Evolutionary conservation across 1,139 yeast species (phyloP).

Genomic region (Zhuliangozyma parablackwelliae): DNA sequence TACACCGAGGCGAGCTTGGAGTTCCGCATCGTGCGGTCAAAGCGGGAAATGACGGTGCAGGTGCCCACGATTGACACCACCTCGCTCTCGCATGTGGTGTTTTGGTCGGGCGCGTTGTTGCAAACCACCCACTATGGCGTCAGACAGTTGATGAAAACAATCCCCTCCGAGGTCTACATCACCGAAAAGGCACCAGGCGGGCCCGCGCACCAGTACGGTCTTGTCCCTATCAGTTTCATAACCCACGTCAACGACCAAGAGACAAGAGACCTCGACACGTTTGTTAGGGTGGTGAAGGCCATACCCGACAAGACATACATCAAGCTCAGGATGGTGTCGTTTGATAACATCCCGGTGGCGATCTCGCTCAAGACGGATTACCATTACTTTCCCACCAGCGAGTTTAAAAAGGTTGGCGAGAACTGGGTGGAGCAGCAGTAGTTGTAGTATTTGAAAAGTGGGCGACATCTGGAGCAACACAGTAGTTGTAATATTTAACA

Average conservation of each 20-base stretch:
- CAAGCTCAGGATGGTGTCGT: constrained; percentile 74
- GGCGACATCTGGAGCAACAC: background rate
- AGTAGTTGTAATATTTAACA: too few species aligned
- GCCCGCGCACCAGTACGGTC: constrained; percentile 82
- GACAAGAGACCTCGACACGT: constrained; percentile 65
- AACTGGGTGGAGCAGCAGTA: constrained; percentile 49
- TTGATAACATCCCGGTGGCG: constrained; percentile 82
- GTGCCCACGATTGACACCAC: constrained; percentile 63
- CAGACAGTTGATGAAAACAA: constrained; percentile 64
- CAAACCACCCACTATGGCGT: constrained; percentile 51
- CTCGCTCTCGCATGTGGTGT: constrained; percentile 55
- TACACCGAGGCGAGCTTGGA: constrained; percentile 40
- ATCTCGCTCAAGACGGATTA: constrained; percentile 82
- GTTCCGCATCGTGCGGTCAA: constrained; percentile 62
- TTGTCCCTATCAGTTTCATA: constrained; percentile 74
- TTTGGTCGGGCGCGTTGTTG: constrained; percentile 77
- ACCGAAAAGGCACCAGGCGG: constrained; percentile 72
- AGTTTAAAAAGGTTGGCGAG: constrained; percentile 45
- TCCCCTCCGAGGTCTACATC: constrained; percentile 82
- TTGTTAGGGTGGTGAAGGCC: constrained; percentile 55
- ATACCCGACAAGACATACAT: constrained; percentile 80
- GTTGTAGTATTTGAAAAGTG: background rate
- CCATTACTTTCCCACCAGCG: constrained; percentile 86
- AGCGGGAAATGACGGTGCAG: constrained; percentile 43
- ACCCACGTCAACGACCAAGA: constrained; percentile 82